Evolutionary conservation across 495 filamentous ascomycete species (phyloP), one percentile per base, ranked within the genome.

Genomic region (Penicillium salamii): DNA sequence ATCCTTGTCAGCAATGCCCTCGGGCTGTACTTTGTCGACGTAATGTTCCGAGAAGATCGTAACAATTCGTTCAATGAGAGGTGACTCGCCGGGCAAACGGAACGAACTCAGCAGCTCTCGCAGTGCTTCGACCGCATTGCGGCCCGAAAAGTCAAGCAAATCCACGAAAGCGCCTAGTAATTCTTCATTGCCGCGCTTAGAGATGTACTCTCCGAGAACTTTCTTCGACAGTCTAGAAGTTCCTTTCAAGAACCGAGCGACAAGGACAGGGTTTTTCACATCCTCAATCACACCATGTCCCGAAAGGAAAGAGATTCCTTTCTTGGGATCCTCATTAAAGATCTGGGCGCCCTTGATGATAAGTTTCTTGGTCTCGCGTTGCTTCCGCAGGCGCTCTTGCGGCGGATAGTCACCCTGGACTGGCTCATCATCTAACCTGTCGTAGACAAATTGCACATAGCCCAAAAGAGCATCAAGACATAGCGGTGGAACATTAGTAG

Each of bases 261-360:
- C 83, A 7, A 81, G 80, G 13, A 78, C 69, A 12, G 91, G 82
- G 59, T 95, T 80, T 23, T 83, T 79, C 0, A 81, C 76, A 59
- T 90, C 76, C 11, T 85, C 78, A 45, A 99, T 95, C 46, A 97
- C 83, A 29, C 88, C 87, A 59, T 95, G 84, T 9, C 86, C 81
- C 20, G 83, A 84, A 1, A 99, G 79, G 65, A 87, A 97, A 20
- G 84, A 89, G 51, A 99, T 82, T 9, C 93, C 93, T 21, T 81
- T 84, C 68, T 95, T 96, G 9, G 93, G 91, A 42, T 84, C 89
- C 59, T 96, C 91, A 57, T 99, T 97, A 69, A 99, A 99, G 62
- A 92, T 95, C 18, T 82, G 82, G 7, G 92, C 84, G 15, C 91
- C 95, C 46, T 85, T 84, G 46, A 96, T 86, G 47, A 97, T 91